These are phyloP conservation scores for Waltergamsia citrina DNA, from an alignment of 2,329 filamentous ascomycete genomes.

Conservation along the genomic window DNA sequence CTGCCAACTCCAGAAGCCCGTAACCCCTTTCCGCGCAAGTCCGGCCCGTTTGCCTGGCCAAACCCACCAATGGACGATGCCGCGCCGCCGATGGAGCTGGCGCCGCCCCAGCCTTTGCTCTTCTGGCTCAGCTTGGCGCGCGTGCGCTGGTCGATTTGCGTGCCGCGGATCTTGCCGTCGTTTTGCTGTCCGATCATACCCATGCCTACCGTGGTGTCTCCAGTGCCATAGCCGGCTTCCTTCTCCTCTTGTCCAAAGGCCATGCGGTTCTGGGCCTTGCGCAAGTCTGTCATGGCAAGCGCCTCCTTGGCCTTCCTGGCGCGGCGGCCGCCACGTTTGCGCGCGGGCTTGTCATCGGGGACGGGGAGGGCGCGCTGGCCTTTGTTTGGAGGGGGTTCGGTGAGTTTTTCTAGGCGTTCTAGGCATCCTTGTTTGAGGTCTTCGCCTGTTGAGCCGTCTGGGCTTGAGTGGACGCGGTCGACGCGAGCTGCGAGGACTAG, in stretches of 20 bases:
- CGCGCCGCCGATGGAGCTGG: slow-evolving; percentile 53
- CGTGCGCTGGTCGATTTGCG: slow-evolving; percentile 88
- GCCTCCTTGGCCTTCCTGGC: slow-evolving; percentile 95
- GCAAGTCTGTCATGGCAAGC: slow-evolving; percentile 90
- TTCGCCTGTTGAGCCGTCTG: slow-evolving; percentile 75
- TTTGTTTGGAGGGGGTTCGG: slow-evolving; percentile 83
- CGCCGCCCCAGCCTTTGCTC: slow-evolving; percentile 87
- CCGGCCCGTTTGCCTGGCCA: slow-evolving; percentile 52
- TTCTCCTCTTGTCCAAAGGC: slow-evolving; percentile 92
- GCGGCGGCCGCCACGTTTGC: slow-evolving; percentile 83
- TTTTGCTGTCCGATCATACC: slow-evolving; percentile 91
- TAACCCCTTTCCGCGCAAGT: slow-evolving; percentile 68
- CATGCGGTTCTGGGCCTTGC: slow-evolving; percentile 93
- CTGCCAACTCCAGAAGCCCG: slow-evolving; percentile 74
- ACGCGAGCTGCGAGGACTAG: slow-evolving; percentile 88
- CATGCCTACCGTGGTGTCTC: slow-evolving; percentile 76
- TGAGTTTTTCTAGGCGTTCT: slow-evolving; percentile 83
- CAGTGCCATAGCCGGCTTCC: slow-evolving; percentile 83
- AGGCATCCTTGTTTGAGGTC: slow-evolving; percentile 75
- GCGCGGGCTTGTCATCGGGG: slow-evolving; percentile 87
- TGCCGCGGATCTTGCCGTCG: slow-evolving; percentile 78
- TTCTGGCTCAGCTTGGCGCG: slow-evolving; percentile 89
- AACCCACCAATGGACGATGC: slow-evolving; percentile 79
- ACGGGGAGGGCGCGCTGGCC: slow-evolving; percentile 78
- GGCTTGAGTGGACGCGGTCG: slow-evolving; percentile 73